Evolutionary conservation across 768 basidiomycete genomes (phyloP), one percentile per base, ranked within the genome.

Genomic region (Kwoniella newhampshirensis): DNA sequence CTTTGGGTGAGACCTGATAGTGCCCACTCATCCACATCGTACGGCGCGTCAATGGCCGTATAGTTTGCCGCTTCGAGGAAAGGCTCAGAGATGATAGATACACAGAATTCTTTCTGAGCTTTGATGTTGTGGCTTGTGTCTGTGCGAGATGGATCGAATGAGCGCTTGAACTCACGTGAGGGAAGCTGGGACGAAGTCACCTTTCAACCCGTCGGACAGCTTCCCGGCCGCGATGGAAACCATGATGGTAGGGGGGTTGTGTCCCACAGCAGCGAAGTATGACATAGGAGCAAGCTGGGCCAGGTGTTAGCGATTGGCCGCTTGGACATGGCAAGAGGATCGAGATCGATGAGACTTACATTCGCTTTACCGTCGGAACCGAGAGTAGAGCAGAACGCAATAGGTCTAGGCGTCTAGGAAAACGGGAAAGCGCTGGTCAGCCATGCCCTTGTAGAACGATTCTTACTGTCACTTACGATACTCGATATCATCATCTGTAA

Each of bases 71-170:
- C 77, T 57, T 80, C 79, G 45, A 79, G 49, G 59, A 78, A 79
- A 0, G 83, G 76, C 71, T 88, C 86, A 53, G 84, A 86, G 63
- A 91, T 83, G 50, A 75, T 83, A 65, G 83, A 86, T 47, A 86
- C 82, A 7, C 84, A 84, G 73, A 89, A 90, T 67, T 86, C 80
- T 59, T 83, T 84, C 15, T 83, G 86, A 0, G 78, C 77, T 46
- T 82, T 73, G 60, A 88, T 86, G 60, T 89, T 89, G 57, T 81
- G 79, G 46, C 82, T 80, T 17, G 85, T 86, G 68, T 88, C 86
- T 67, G 67, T 71, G 35, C 13, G 7, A 6, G 13, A 13, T 6
- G 7, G 32, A 6, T 6, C 32, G 32, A 6, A 13, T 32, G 7
- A 32, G 32, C 32, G 13, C 13, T 6, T 32, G n/a, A n/a, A n/a